A percentile compares a stretch with the other conserved stretches of the same genome.
Conservation (phyloP, 768 basidiomycete species). For the Omphalotus guepiniiformis region DNA sequence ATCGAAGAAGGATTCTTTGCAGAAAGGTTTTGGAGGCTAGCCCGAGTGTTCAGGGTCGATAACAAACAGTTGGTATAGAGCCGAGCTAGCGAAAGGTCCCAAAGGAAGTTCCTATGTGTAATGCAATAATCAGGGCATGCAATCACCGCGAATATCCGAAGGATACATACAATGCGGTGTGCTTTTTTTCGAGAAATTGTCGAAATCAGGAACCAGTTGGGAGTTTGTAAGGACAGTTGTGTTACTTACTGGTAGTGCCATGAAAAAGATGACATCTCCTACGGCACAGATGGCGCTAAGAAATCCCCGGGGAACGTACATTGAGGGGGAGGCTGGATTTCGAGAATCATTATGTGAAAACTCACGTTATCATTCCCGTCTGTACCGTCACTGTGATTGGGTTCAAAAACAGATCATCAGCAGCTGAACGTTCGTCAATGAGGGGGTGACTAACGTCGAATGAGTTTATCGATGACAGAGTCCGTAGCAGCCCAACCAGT, state of each 20-base stretch:
- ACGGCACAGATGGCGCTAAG: conserved; percentile 36
- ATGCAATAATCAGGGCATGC: background rate
- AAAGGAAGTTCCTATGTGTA: conserved; percentile 39
- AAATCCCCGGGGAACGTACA: background rate
- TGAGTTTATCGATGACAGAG: conserved; percentile 8
- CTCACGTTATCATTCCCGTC: conserved; percentile 10
- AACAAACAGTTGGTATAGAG: conserved; percentile 46
- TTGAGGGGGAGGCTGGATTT: background rate
- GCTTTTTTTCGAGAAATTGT: conserved; percentile 21
- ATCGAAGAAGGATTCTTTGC: background rate
- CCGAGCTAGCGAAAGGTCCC: conserved; percentile 44
- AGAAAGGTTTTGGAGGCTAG: conserved; percentile 7
- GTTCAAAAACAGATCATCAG: background rate
- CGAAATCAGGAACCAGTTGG: background rate
- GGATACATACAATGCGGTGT: conserved; percentile 37
- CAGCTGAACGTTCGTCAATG: background rate
- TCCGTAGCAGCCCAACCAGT: conserved; percentile 5
- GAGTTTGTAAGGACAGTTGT: background rate
- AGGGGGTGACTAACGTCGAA: conserved; percentile 1
- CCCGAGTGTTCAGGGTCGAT: conserved; percentile 45
- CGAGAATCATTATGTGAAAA: background rate
- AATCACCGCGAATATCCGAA: background rate
- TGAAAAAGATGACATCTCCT: conserved; percentile 39
- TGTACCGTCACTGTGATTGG: conserved; percentile 5
- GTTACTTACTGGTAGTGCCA: conserved; percentile 32